phyloP scores from a whole-genome alignment of 2,329 filamentous ascomycete genomes.

The Ceratocystis cubensis region DNA sequence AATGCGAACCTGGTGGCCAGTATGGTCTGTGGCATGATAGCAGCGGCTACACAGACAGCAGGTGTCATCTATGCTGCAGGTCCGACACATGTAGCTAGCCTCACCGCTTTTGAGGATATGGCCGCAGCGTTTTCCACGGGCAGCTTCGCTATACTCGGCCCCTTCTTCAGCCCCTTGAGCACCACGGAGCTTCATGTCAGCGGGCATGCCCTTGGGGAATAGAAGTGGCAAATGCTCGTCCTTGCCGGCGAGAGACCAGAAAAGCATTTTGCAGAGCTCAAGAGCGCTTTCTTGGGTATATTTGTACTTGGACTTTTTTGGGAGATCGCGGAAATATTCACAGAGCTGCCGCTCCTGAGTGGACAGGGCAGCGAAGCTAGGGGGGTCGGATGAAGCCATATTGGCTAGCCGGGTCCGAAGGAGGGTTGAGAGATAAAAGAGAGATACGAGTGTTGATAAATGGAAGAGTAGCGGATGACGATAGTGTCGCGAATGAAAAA shows the following conservation, averaged over 20 bases:
- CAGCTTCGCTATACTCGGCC: conserved; percentile 85
- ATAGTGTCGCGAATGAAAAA: too few species aligned
- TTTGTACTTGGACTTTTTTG: conserved; percentile 57
- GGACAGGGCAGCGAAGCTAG: conserved; percentile 32
- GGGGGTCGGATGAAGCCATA: conserved; percentile 35
- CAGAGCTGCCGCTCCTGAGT: conserved; percentile 73
- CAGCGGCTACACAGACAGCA: conserved; percentile 89
- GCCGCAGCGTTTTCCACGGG: conserved; percentile 84
- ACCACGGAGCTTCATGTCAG: conserved; percentile 64
- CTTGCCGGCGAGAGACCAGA: conserved; percentile 71
- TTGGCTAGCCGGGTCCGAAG: conserved; percentile 17
- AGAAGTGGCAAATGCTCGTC: conserved; percentile 63
- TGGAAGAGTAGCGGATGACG: neutral
- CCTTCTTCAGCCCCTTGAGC: conserved; percentile 89
- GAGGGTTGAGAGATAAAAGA: neutral
- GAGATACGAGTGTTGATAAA: neutral
- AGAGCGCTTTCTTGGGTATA: conserved; percentile 60
- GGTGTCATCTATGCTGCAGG: conserved; percentile 87
- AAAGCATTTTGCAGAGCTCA: conserved; percentile 66
- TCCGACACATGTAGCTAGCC: conserved; percentile 86
- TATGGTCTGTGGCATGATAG: conserved; percentile 90
- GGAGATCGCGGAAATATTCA: conserved; percentile 66
- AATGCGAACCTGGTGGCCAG: conserved; percentile 82
- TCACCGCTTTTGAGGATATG: conserved; percentile 95
- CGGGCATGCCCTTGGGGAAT: conserved; percentile 54